Conservation (phyloP, 176 grass and related monocot species). For the Juncus inflexus region DNA sequence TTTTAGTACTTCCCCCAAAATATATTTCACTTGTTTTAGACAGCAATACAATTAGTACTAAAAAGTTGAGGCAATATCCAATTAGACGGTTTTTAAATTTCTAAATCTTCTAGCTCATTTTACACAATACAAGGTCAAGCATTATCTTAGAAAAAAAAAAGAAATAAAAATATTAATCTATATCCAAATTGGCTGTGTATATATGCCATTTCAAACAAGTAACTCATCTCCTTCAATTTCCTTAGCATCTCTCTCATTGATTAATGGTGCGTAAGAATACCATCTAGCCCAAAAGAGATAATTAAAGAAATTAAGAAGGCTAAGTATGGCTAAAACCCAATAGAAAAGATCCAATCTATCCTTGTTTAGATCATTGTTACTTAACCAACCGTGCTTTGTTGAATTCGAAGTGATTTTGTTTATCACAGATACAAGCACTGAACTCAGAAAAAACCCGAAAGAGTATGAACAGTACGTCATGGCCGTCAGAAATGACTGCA, state of each 20-base stretch:
- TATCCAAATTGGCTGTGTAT: constrained; percentile 18
- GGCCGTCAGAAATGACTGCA: constrained; percentile 94
- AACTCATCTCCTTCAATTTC: constrained; percentile 22
- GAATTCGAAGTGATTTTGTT: constrained; percentile 71
- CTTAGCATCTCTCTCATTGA: constrained; percentile 38
- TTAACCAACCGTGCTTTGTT: constrained; percentile 54
- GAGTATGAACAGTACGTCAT: constrained; percentile 97
- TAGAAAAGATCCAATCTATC: constrained; percentile 90
- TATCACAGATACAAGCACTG: constrained; percentile 68
- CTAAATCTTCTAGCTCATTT: constrained; percentile 14
- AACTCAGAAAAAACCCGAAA: constrained; percentile 96
- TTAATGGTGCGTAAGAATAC: constrained; percentile 42
- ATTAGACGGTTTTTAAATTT: no score
- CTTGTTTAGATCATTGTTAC: constrained; percentile 73
- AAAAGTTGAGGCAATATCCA: no score
- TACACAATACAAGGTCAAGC: constrained; percentile 23
- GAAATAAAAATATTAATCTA: neutral
- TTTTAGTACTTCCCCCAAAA: no score
- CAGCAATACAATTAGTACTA: no score
- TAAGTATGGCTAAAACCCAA: constrained; percentile 74
- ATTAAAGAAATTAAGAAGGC: constrained; percentile 77
- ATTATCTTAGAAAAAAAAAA: constrained; percentile 5
- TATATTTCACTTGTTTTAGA: no score
- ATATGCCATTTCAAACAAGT: constrained; percentile 36
- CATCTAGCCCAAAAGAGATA: constrained; percentile 75